phyloP scores from a whole-genome alignment of 192 early-diverging fungal genomes.

The Linnemannia hyalina region DNA sequence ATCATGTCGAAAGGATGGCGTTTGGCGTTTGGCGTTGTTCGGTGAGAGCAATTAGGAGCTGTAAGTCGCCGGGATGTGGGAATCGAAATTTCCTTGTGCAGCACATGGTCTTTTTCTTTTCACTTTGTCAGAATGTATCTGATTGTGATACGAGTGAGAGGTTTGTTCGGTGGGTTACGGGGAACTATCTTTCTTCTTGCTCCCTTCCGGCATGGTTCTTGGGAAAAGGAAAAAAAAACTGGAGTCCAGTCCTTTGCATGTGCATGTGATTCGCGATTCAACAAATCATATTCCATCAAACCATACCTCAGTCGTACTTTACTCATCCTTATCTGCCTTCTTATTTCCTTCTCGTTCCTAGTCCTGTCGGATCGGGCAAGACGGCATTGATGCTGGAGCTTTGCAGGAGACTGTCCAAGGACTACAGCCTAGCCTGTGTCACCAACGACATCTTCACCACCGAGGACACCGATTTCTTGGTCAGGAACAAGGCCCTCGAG shows the following conservation, averaged over 20 bases:
- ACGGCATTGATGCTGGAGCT: slow-evolving; percentile 94
- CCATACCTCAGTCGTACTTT: neutral
- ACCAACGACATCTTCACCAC: slow-evolving; percentile 99
- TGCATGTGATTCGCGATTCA: slow-evolving; percentile 3
- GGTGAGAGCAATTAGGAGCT: neutral
- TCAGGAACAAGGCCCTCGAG: slow-evolving; percentile 89
- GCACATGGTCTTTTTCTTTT: too few species aligned
- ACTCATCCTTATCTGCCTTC: slow-evolving; percentile 3
- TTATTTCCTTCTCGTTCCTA: slow-evolving; percentile 31
- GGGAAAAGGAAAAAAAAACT: neutral
- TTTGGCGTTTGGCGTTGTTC: neutral
- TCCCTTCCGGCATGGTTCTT: neutral
- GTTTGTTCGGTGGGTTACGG: too few species aligned
- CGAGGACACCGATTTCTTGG: slow-evolving; percentile 97
- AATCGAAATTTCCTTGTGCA: too few species aligned
- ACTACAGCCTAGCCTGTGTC: slow-evolving; percentile 89
- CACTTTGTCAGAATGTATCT: too few species aligned
- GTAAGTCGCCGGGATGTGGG: too few species aligned
- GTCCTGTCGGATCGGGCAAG: slow-evolving; percentile 96
- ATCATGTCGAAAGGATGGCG: neutral
- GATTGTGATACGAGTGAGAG: too few species aligned
- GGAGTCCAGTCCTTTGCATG: neutral
- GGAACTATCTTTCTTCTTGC: neutral
- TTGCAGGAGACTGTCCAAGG: slow-evolving; percentile 84
- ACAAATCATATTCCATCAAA: neutral